Base-by-base conservation (phyloP, 2,329 filamentous ascomycete genomes). In the Penicillium capsulatum region DNA sequence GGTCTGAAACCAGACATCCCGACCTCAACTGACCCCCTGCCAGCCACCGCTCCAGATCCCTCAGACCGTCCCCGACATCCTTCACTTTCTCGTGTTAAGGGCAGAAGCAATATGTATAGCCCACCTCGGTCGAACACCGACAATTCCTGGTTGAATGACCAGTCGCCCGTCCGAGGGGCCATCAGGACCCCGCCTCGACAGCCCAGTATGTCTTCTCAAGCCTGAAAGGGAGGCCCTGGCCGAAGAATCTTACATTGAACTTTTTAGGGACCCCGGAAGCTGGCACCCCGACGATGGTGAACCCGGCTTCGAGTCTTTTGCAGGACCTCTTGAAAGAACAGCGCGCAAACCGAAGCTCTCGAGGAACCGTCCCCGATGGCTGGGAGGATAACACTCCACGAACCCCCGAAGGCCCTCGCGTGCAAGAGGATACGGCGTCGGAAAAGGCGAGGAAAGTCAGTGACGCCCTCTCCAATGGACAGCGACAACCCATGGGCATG, bases 311-410 rank as follows among this genome's bases (percentile, higher is more conserved):
- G 1, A 51, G 55, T 14, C 56, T 69, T 3, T 48, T 69, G 14
- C 65, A 69, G 36, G 63, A 60, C 39, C 44, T 68, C 17, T 54
- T 69, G 24, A 66, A 65, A 38, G 66, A 69, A 45, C 64, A 67
- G 37, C 65, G 66, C 9, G 66, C 65, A 4, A 57, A 56, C 37
- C 63, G 65, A 31, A 53, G 54, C 16, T 59, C 62, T 8, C 58
- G 57, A 31, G 57, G 51, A 32, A 33, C 47, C 6, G 32, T 39
- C 7, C 42, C 50, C 4, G 59, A 60, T 11, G 50, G 55, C n/a
- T 45, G 39, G 17, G 55, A 53, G 29, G 53, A 54, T 16, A 44
- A 44, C 24, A 35, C 34, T 26, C 52, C 48, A n/a, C 55, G 42
- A 34, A 63, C 51, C 3, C 56, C 58, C 4, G 57, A 55, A 22